Base-by-base conservation (phyloP, 2,329 filamentous ascomycete species). In the Myriangium duriaei region DNA sequence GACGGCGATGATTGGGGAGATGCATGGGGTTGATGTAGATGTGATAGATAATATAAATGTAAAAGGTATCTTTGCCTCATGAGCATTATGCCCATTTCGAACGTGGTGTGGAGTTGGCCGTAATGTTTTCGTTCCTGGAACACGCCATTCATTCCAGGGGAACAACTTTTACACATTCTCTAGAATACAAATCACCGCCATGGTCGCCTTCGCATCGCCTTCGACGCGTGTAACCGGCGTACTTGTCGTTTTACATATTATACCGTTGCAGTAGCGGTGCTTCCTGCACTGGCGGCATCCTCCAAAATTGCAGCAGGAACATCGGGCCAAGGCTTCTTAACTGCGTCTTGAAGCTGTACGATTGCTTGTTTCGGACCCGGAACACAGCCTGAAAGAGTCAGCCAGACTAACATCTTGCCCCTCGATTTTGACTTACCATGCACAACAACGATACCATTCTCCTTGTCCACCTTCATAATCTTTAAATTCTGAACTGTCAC, bases 401-500 rank as follows among this genome's bases (percentile, higher is more conserved):
- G 11, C 30, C 7, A 17, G 15, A 26, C 34, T 16, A 32, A n/a
- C 18, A 39, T 19, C 11, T 15, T 13, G 18, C 11, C 5, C 11
- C 7, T 11, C 13, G 30, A 10, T 33, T 11, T 17, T 13, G 14
- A 41, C 64, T 42, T 64, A 71, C 88, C 91, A 62, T 81, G 84
- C 46, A 98, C 78, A 37, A 95, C 75, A 42, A 98, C 76, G 51
- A 94, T 75, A 13, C 91, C 91, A 53, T 87, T 79, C 58, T 82
- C 79, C 50, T 78, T 72, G 62, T 96, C 86, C 21, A 94, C 79
- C 67, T 85, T 79, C 57, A 98, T 64, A 37, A 98, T 77, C 62
- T 80, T 82, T 50, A 96, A 65, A 62, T 93, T 95, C 70, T 95
- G 87, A 41, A 91, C 72, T 33, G 91, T 98, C 40, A 86, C 81